Conservation (phyloP, 2,329 filamentous ascomycete genomes). For the Scopulariopsis brevicaulis region DNA sequence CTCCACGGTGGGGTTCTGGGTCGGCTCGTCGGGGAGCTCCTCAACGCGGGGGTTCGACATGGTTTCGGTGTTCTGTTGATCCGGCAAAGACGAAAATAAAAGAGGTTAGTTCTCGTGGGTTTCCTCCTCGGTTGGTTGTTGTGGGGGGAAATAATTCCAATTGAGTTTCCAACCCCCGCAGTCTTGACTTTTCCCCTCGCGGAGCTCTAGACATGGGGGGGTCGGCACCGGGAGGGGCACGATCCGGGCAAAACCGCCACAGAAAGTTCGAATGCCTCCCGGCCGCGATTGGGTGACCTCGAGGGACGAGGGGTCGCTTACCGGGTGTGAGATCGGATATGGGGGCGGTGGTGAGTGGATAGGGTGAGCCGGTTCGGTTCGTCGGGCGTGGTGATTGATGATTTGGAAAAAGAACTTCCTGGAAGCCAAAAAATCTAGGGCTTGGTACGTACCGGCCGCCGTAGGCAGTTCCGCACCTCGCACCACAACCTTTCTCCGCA, state of each 20-base stretch:
- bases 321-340: slow-evolving; percentile 3
- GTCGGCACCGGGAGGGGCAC: not conserved
- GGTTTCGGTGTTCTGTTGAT: slow-evolving; percentile 21
- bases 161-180: not conserved
- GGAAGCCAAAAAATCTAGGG: slow-evolving; percentile 6
- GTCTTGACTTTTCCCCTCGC: not conserved
- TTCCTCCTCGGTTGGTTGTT: not conserved
- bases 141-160: not conserved
- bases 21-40: slow-evolving; percentile 82
- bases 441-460: slow-evolving; percentile 5
- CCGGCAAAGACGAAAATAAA: not conserved
- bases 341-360: not conserved
- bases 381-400: slow-evolving; percentile 1
- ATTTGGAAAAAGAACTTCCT: slow-evolving; percentile 1
- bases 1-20: slow-evolving; percentile 63
- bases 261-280: not conserved
- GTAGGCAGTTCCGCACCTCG: not conserved
- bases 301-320: not conserved
- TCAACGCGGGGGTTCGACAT: slow-evolving; percentile 99
- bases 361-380: slow-evolving; percentile 1
- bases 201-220: not conserved
- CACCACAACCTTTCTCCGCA: not conserved
- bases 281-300: not conserved
- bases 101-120: not conserved
- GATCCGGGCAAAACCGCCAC: not conserved